A percentile compares a stretch with the other conserved stretches of the same genome.
Evolutionary conservation across 495 filamentous ascomycete genomes (phyloP).

Genomic region (Penicillium macrosclerotiorum): DNA sequence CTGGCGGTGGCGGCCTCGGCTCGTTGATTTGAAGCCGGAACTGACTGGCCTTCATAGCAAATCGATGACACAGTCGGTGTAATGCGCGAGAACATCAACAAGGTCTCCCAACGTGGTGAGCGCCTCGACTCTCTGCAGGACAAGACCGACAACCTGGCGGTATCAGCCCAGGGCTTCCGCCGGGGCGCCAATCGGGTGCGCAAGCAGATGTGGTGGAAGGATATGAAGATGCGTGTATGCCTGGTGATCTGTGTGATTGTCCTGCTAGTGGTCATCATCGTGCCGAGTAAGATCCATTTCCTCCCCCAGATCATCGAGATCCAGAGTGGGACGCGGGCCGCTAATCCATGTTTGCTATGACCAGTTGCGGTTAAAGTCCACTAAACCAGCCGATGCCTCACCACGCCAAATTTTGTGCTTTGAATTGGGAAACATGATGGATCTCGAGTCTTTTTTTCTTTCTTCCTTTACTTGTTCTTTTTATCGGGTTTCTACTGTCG

Average conservation of each 20-base stretch:
- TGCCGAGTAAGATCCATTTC: conserved; percentile 65
- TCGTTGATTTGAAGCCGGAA: conserved; percentile 1
- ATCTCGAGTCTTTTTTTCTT: too few species aligned
- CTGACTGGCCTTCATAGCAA: conserved; percentile 62
- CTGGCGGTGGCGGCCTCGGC: conserved; percentile 3
- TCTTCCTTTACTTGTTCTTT: too few species aligned
- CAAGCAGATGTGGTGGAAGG: conserved; percentile 95
- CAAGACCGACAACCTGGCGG: conserved; percentile 91
- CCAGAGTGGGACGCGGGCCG: neutral
- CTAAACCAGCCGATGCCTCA: conserved; percentile 18
- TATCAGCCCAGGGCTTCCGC: conserved; percentile 89
- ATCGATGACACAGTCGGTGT: conserved; percentile 90
- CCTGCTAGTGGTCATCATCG: conserved; percentile 86
- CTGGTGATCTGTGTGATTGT: conserved; percentile 85
- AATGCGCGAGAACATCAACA: conserved; percentile 94
- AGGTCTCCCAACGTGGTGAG: conserved; percentile 87
- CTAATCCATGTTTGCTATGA: conserved; percentile 15
- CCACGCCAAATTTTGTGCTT: conserved; percentile 27
- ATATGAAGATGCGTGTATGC: conserved; percentile 99
- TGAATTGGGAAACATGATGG: conserved; percentile 31
- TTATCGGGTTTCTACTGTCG: conserved; percentile 29
- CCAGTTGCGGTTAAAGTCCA: conserved; percentile 32
- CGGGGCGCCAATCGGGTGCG: conserved; percentile 91
- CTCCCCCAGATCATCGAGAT: too few species aligned
- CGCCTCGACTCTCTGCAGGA: conserved; percentile 86